These are phyloP conservation scores for Terana coerulea DNA, from an alignment of 768 basidiomycete genomes.

Conservation along the genomic window DNA sequence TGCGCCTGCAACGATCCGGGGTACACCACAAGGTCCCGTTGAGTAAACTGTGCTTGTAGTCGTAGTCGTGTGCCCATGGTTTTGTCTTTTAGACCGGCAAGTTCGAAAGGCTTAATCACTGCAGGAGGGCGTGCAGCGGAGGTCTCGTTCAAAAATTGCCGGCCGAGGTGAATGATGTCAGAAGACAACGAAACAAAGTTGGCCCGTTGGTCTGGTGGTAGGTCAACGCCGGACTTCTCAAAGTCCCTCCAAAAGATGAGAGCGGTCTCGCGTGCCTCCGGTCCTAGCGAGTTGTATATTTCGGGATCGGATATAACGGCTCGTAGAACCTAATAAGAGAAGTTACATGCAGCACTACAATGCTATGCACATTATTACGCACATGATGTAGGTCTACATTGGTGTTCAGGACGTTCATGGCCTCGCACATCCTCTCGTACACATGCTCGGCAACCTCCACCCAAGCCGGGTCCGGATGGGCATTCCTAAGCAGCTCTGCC, in stretches of 20 bases:
- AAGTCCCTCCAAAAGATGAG: constrained; percentile 96
- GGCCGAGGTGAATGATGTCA: constrained; percentile 82
- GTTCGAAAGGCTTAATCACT: constrained; percentile 61
- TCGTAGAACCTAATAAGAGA: constrained; percentile 55
- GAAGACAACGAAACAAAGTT: constrained; percentile 89
- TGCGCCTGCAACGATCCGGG: constrained; percentile 88
- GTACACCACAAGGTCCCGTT: constrained; percentile 73
- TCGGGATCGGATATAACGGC: constrained; percentile 64
- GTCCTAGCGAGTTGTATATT: constrained; percentile 60
- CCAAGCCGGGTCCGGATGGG: constrained; percentile 87
- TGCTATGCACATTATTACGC: constrained; percentile 30
- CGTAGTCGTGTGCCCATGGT: constrained; percentile 73
- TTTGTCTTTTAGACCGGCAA: constrained; percentile 70
- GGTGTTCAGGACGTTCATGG: constrained; percentile 97
- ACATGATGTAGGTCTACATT: constrained; percentile 88
- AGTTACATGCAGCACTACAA: constrained; percentile 17
- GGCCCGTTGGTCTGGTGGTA: constrained; percentile 71
- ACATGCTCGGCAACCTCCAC: constrained; percentile 78
- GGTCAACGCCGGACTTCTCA: constrained; percentile 92
- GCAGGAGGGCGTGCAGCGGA: constrained; percentile 62
- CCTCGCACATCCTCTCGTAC: constrained; percentile 91
- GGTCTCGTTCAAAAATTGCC: constrained; percentile 76
- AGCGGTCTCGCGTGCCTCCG: constrained; percentile 82
- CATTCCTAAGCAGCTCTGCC: constrained; percentile 89
- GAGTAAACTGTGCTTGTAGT: constrained; percentile 73